Evolutionary conservation across 2,329 filamentous ascomycete genomes (phyloP).

Genomic region (Scolecobasidium constrictum): DNA sequence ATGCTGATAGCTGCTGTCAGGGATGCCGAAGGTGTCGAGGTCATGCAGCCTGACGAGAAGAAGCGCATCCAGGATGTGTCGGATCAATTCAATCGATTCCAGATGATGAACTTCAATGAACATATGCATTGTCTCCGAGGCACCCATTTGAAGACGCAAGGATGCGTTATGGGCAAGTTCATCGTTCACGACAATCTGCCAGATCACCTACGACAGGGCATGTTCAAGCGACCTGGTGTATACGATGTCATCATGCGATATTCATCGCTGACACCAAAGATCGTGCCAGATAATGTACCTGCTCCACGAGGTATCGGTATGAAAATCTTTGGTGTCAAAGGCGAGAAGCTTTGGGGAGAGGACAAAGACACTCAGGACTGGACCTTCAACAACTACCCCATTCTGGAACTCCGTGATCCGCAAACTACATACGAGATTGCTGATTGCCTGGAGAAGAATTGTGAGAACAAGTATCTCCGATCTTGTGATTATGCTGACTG

Average conservation of each 20-base stretch:
- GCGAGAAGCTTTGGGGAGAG: conserved; percentile 20
- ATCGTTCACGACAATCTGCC: conserved; percentile 32
- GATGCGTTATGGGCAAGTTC: conserved; percentile 37
- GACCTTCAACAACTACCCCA: conserved; percentile 38
- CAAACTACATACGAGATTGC: conserved; percentile 22
- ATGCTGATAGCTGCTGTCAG: conserved; percentile 9
- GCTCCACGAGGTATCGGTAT: conserved; percentile 38
- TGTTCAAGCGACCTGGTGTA: conserved; percentile 10
- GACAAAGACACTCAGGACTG: conserved; percentile 32
- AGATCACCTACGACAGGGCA: conserved; percentile 22
- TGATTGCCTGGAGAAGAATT: conserved; percentile 22
- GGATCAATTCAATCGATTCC: conserved; percentile 25
- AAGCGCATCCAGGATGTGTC: conserved; percentile 26
- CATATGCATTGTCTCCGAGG: conserved; percentile 27
- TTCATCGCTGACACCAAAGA: background rate
- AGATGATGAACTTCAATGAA: conserved; percentile 20
- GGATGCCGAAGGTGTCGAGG: conserved; percentile 24
- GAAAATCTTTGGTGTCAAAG: conserved; percentile 38
- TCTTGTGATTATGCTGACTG: too few relatives aligned
- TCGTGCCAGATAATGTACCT: conserved; percentile 24
- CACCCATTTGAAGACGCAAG: conserved; percentile 37
- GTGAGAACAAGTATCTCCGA: too few relatives aligned
- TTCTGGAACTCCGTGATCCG: conserved; percentile 35
- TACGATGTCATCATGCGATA: conserved; percentile 7
- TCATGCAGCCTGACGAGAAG: conserved; percentile 20